Percentiles rank a stretch among this genome's conserved stretches.
phyloP scores from a whole-genome alignment of 2,329 filamentous ascomycete species.

The Nakataea oryzae region DNA sequence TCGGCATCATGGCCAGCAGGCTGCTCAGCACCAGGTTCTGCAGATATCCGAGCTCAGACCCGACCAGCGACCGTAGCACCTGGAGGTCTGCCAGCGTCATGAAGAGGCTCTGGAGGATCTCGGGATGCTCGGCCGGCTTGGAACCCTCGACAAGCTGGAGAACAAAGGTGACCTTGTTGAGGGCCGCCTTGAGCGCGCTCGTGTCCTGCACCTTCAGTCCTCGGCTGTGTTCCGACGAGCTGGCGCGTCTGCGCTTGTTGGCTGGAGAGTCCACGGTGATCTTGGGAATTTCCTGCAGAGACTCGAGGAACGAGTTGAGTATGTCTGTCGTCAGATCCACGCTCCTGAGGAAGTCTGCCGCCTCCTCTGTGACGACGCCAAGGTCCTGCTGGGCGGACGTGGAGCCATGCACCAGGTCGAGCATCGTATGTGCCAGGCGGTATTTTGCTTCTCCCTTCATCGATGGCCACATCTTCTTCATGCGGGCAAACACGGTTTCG shows the following conservation, averaged over 20 bases:
- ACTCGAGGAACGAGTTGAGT: conserved; percentile 61
- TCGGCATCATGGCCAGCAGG: conserved; percentile 73
- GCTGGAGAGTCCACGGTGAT: conserved; percentile 62
- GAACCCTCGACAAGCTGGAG: conserved; percentile 81
- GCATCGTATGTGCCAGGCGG: conserved; percentile 49
- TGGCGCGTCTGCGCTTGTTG: conserved; percentile 71
- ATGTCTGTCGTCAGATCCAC: conserved; percentile 66
- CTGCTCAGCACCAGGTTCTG: conserved; percentile 77
- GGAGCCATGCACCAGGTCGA: conserved; percentile 46
- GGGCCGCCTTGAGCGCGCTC: conserved; percentile 52
- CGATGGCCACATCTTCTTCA: conserved; percentile 61
- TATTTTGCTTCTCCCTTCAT: conserved; percentile 56
- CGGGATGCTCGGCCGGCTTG: conserved; percentile 61
- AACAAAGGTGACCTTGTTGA: conserved; percentile 75
- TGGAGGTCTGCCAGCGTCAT: conserved; percentile 78
- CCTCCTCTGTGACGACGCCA: conserved; percentile 40
- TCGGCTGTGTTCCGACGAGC: conserved; percentile 55
- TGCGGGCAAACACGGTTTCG: conserved; percentile 54
- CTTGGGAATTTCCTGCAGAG: conserved; percentile 62
- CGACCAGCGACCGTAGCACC: conserved; percentile 68
- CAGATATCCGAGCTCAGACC: conserved; percentile 82
- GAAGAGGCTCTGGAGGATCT: conserved; percentile 72
- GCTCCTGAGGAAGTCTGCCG: conserved; percentile 61
- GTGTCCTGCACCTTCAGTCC: conserved; percentile 51
- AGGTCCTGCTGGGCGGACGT: conserved; percentile 21